Conservation (phyloP, 2,329 filamentous ascomycete species). For the Diplodia scrobiculata region DNA sequence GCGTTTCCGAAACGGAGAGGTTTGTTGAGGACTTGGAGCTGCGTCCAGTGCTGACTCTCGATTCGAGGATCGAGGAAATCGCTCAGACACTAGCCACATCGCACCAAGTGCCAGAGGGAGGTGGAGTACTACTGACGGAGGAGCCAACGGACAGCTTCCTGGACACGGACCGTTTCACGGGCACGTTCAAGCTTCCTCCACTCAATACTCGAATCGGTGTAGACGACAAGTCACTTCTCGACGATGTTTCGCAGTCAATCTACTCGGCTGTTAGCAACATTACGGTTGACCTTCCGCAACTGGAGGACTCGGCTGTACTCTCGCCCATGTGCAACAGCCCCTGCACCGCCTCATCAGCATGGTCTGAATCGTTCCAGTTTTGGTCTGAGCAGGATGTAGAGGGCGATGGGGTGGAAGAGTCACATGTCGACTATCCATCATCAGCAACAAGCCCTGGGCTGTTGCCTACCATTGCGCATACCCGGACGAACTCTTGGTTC, state of each 20-base stretch:
- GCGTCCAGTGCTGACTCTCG: background rate
- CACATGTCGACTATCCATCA: background rate
- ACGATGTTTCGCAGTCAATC: background rate
- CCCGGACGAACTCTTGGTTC: conserved; percentile 12
- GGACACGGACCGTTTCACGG: background rate
- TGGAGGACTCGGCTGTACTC: conserved; percentile 6
- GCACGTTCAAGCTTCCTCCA: conserved; percentile 1
- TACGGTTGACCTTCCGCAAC: conserved; percentile 8
- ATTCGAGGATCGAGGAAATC: background rate
- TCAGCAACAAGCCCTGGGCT: conserved; percentile 6
- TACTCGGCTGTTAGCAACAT: background rate
- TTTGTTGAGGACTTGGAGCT: conserved; percentile 1
- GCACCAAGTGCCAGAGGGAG: background rate
- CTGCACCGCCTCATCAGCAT: background rate
- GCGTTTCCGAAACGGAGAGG: conserved; percentile 7
- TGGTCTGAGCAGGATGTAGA: conserved; percentile 4
- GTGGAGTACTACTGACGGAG: background rate
- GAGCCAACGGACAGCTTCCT: background rate
- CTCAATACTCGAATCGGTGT: conserved; percentile 3
- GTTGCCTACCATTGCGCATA: background rate
- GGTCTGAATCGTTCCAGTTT: conserved; percentile 7
- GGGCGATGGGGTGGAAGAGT: background rate
- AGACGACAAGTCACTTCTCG: background rate
- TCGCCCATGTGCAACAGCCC: conserved; percentile 11
- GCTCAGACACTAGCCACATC: background rate